Evolutionary conservation across 805 yeast genomes (phyloP), one percentile per base, ranked within the genome.

Genomic region (Starmerella asiatica): DNA sequence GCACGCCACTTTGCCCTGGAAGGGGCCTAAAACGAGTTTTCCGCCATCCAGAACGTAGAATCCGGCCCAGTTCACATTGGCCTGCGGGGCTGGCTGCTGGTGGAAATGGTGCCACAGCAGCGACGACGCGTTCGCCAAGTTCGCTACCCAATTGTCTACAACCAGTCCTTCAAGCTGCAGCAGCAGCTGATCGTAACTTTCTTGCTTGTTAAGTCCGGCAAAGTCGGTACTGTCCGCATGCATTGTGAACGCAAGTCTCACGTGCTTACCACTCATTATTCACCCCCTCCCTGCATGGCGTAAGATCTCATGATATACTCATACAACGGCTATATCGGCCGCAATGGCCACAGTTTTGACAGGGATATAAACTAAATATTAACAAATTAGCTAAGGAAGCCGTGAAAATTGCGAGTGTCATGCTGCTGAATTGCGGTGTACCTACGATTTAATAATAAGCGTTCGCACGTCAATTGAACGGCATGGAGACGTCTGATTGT

Each of bases 1-100:
- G 53, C 98, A 88, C 0, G 97, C 97, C 3, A 88, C 96, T 58
- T 84, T 84, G 4, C 98, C 98, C 59, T 83, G 93, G 59, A 88
- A 88, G 12, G 98, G 98, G 0, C 93, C 98, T 29, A 88, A 63
- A 18, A 82, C 67, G 37, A 91, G 63, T 52, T 69, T 74, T 1
- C 56, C 34, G 20, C 53, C 56, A 39, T 72, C 68, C 15, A 66
- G 49, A 1, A 81, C 72, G 53, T 88, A 88, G 57, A 91, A 85
- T 0, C 98, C 98, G 0, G 93, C 74, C 98, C 98, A 88, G 57
- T 88, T 88, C 9, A 86, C 81, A 9, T 64, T 55, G 32, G 37
- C 37, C 32, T 49, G 47, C 0, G 63, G 63, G 12, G 59, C 58
- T 3, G 49, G 48, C 19, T 81, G 56, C 0, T 83, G 69, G 40